Base-by-base conservation (phyloP, 768 basidiomycete species). In the Strobilomyces echinocephalus region DNA sequence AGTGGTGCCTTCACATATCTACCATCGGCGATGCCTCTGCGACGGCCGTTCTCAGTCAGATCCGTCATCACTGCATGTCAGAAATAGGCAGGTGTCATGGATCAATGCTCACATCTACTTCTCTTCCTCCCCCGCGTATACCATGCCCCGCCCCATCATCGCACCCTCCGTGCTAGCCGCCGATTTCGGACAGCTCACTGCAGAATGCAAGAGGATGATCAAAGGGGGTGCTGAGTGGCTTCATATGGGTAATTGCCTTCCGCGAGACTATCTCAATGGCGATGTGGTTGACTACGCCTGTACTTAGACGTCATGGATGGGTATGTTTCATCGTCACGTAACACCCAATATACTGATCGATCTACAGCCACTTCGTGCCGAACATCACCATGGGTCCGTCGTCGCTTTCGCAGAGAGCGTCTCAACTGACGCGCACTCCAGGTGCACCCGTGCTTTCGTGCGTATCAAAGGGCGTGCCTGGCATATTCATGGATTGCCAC, bases 271-370 rank as follows among this genome's bases (percentile, higher is more conserved):
- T 45, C 18, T 57, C 30, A 57, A 57, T 52, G 48, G 43, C 35
- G 28, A 16, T 60, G 52, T 53, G 33, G 55, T 14, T 50, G 31
- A 60, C 63, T 11, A 40, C 46, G 36, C 33, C 15, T n/a, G 30
- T 61, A n/a, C n/a, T n/a, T n/a, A 97, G 94, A 98, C 76, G 84
- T 98, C 55, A 98, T 98, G 95, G 95, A 98, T 69, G 95, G 94
- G 92, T 92, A 70, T 72, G 69, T 31, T 18, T 50, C 8, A 5
- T 43, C 42, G 6, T 14, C 18, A 8, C 38, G 11, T 24, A 35
- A 41, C 8, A 10, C 16, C 18, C n/a, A 10, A 43, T 11, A 7
- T 35, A 14, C 34, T 64, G 21, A 60, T 26, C 16, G n/a, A 51
- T 45, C 40, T 45, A 62, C 40, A 95, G 95, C 50, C 91, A 97